Percentiles rank a stretch among this genome's conserved stretches.
These are phyloP conservation scores for Termitomyces sp. DNA, from an alignment of 768 basidiomycete genomes.

Conservation along the genomic window DNA sequence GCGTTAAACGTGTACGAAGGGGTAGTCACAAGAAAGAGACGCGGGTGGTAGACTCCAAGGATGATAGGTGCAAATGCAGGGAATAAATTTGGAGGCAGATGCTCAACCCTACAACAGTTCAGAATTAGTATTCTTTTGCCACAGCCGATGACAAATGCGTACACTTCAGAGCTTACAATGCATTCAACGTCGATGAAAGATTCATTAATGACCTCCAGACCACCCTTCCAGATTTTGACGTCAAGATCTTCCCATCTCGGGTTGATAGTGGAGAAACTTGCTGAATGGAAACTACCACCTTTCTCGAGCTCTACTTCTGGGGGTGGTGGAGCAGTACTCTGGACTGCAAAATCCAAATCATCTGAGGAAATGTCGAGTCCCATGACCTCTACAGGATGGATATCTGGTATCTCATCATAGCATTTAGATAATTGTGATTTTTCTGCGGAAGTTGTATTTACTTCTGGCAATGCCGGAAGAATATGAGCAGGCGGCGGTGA, in stretches of 20 bases:
- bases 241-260: slow-evolving; percentile 67
- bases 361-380: slow-evolving; percentile 62
- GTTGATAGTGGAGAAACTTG: slow-evolving; percentile 22
- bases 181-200: slow-evolving; percentile 62
- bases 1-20: slow-evolving; percentile 83
- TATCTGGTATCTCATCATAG: slow-evolving; percentile 47
- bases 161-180: slow-evolving; percentile 82
- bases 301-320: slow-evolving; percentile 17
- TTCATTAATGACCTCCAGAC: slow-evolving; percentile 61
- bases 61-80: slow-evolving; percentile 62
- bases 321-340: slow-evolving; percentile 39
- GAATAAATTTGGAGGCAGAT: slow-evolving; percentile 57
- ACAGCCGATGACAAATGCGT: slow-evolving; percentile 20
- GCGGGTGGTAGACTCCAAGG: slow-evolving; percentile 75
- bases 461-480: slow-evolving; percentile 12
- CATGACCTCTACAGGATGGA: slow-evolving; percentile 51
- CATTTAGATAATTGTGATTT: slow-evolving; percentile 21
- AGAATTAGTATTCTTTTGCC: neutral
- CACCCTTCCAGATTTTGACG: slow-evolving; percentile 71
- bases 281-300: slow-evolving; percentile 16
- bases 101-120: slow-evolving; percentile 61
- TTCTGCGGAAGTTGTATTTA: slow-evolving; percentile 12
- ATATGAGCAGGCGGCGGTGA: slow-evolving; percentile 33
- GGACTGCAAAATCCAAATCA: slow-evolving; percentile 52
- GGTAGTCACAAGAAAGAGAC: slow-evolving; percentile 72